Conservation (phyloP, 768 basidiomycete genomes). For the Lentinula lateritia region DNA sequence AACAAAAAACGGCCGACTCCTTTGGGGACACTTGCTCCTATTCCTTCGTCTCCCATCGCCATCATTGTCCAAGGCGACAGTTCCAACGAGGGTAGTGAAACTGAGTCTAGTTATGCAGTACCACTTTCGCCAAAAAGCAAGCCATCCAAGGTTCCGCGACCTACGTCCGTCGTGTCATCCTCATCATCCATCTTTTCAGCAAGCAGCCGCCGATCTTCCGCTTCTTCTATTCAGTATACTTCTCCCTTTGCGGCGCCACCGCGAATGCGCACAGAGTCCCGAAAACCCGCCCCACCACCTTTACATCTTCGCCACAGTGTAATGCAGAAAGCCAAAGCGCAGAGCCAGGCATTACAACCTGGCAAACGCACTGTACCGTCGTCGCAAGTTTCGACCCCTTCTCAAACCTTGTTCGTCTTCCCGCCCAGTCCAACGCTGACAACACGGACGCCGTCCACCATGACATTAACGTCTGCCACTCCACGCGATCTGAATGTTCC, state of each 20-base stretch:
- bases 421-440: constrained; percentile 66
- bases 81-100: neutral
- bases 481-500: constrained; percentile 26
- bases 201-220: constrained; percentile 9
- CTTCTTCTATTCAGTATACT: constrained; percentile 14
- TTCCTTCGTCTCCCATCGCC: constrained; percentile 68
- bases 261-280: constrained; percentile 48
- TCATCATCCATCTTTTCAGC: constrained; percentile 5
- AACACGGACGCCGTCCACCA: constrained; percentile 70
- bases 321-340: constrained; percentile 24
- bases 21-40: constrained; percentile 58
- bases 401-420: constrained; percentile 84
- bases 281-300: constrained; percentile 51
- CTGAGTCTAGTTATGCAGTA: neutral
- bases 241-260: neutral
- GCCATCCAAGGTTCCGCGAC: constrained; percentile 11
- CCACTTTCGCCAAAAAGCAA: constrained; percentile 6
- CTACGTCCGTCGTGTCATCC: neutral
- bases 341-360: constrained; percentile 17
- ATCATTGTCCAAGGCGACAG: constrained; percentile 32
- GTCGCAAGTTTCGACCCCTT: constrained; percentile 44
- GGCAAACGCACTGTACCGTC: constrained; percentile 10
- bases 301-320: constrained; percentile 42
- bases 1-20: constrained; percentile 62
- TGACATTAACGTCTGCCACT: constrained; percentile 69